These are phyloP conservation scores for Flaveria linearis DNA, from an alignment of 129 eudicot species.

Conservation along the genomic window DNA sequence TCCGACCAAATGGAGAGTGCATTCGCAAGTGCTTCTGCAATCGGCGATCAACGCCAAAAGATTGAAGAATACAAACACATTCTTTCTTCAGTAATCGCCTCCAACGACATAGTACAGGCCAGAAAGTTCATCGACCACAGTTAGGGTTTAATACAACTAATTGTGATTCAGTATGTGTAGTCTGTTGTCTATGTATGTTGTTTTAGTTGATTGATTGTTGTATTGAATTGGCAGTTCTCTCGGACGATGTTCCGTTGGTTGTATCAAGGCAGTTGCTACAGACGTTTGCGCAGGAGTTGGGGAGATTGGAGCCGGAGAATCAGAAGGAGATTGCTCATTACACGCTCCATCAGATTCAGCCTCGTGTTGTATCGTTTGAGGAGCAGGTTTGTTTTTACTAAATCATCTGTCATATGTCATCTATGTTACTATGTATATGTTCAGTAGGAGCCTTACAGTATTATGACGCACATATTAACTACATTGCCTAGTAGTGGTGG, in stretches of 20 bases:
- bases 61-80: constrained; percentile 90
- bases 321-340: constrained; percentile 95
- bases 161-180: background rate
- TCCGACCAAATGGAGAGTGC: constrained; percentile 66
- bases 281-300: constrained; percentile 86
- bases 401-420: background rate
- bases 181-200: background rate
- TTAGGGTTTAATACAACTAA: constrained; percentile 15
- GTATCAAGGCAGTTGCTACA: constrained; percentile 93
- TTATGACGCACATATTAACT: too few relatives aligned
- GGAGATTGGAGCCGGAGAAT: constrained; percentile 68
- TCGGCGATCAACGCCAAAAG: constrained; percentile 86
- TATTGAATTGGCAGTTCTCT: constrained; percentile 52
- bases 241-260: constrained; percentile 92
- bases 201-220: background rate
- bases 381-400: constrained; percentile 62
- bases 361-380: constrained; percentile 91
- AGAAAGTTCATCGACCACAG: constrained; percentile 86
- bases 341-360: constrained; percentile 91
- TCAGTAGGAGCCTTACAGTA: too few relatives aligned
- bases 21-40: constrained; percentile 82
- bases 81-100: constrained; percentile 70
- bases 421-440: too few relatives aligned
- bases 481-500: background rate
- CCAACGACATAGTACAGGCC: constrained; percentile 68